A percentile compares a stretch with the other conserved stretches of the same genome.
Conservation (phyloP, 148 eudicot species). For the Suaeda aralocaspica region DNA sequence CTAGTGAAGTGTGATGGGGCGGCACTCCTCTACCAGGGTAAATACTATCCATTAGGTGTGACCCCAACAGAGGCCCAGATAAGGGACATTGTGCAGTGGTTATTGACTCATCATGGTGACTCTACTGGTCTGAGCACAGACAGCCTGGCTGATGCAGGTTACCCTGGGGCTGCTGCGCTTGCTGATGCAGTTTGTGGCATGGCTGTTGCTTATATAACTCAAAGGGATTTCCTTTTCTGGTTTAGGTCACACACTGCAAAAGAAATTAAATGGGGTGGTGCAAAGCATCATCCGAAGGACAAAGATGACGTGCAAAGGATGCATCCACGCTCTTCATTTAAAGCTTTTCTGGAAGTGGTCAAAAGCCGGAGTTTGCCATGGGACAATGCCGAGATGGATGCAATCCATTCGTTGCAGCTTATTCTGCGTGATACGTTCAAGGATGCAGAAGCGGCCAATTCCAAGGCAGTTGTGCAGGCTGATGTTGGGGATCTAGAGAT, state of each 20-base stretch:
- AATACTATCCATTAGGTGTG: slow-evolving; percentile 65
- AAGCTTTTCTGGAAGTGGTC: slow-evolving; percentile 83
- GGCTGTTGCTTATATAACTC: slow-evolving; percentile 89
- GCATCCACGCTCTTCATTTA: slow-evolving; percentile 93
- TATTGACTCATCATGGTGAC: slow-evolving; percentile 59
- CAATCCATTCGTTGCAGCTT: slow-evolving; percentile 91
- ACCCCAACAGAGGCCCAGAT: slow-evolving; percentile 83
- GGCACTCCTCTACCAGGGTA: slow-evolving; percentile 69
- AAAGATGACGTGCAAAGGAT: slow-evolving; percentile 79
- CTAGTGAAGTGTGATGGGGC: slow-evolving; percentile 95
- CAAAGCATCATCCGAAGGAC: slow-evolving; percentile 87
- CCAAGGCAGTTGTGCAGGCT: slow-evolving; percentile 50
- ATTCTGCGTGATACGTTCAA: slow-evolving; percentile 71
- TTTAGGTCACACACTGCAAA: slow-evolving; percentile 80
- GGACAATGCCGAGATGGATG: slow-evolving; percentile 96
- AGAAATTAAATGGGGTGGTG: slow-evolving; percentile 98
- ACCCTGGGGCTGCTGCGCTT: slow-evolving; percentile 68
- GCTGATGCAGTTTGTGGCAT: slow-evolving; percentile 94
- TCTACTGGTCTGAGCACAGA: slow-evolving; percentile 94
- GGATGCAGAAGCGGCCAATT: slow-evolving; percentile 40
- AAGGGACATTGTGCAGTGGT: slow-evolving; percentile 82
- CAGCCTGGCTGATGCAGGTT: slow-evolving; percentile 84
- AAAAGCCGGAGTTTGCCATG: slow-evolving; percentile 82
- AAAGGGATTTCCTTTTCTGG: slow-evolving; percentile 84
- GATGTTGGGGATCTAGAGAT: slow-evolving; percentile 43